Evolutionary conservation across 805 yeast genomes (phyloP).

Genomic region (Candida insectalens): DNA sequence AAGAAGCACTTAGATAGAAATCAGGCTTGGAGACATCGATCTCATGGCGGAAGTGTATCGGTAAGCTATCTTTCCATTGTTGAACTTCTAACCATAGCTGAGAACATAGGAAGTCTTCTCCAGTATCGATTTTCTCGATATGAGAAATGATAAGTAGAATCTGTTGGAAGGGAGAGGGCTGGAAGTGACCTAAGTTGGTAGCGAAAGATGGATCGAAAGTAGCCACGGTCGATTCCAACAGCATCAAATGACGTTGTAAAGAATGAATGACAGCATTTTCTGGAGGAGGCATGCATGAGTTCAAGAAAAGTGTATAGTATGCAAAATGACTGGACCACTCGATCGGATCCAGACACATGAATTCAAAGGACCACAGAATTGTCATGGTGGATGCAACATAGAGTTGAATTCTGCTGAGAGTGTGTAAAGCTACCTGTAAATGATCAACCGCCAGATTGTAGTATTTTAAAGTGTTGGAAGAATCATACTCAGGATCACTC

Average conservation of each 20-base stretch:
- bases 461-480: constrained; percentile 19
- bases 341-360: constrained; percentile 28
- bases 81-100: not conserved
- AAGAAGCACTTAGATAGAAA: not conserved
- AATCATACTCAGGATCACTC: constrained; percentile 10
- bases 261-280: not conserved
- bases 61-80: not conserved
- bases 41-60: not conserved
- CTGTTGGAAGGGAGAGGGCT: not conserved
- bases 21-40: not conserved
- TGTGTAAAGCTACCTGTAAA: constrained; percentile 23
- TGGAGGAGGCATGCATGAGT: not conserved
- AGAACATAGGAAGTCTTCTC: not conserved
- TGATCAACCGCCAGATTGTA: constrained; percentile 22
- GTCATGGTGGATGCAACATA: constrained; percentile 28
- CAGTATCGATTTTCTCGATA: not conserved
- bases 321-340: constrained; percentile 4
- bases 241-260: not conserved
- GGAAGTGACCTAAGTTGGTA: no score
- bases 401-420: no score
- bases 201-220: not conserved
- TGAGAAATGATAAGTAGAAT: not conserved
- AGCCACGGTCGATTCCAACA: not conserved
- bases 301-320: not conserved
- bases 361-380: constrained; percentile 31